Conservation (phyloP, 140 eudicot genomes). For the Cichorium intybus region DNA sequence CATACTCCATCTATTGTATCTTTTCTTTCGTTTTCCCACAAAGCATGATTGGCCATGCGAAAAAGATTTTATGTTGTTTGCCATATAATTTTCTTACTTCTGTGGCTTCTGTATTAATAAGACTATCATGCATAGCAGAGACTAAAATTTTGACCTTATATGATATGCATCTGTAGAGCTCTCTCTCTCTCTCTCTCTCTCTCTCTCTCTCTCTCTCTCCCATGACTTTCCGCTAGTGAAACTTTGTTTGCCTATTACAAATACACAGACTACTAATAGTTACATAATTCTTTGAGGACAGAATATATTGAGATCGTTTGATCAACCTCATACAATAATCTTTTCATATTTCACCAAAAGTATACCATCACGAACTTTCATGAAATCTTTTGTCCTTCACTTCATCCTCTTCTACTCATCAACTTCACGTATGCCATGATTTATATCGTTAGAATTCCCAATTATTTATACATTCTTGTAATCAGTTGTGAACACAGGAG, state of each 20-base stretch:
- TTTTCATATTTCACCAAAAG: slow-evolving; percentile 2
- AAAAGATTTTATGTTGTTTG: slow-evolving; percentile 12
- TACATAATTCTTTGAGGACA: neutral
- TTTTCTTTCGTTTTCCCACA: slow-evolving; percentile 16
- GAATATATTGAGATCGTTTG: neutral
- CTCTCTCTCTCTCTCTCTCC: neutral
- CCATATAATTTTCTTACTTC: slow-evolving; percentile 9
- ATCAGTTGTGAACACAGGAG: too few species aligned
- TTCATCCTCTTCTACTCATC: neutral
- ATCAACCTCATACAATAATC: slow-evolving; percentile 7
- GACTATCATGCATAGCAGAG: slow-evolving; percentile 8
- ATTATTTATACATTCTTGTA: neutral
- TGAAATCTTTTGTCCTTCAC: neutral
- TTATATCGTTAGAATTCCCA: neutral
- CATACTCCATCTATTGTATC: neutral
- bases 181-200: slow-evolving; percentile 1
- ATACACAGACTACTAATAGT: neutral
- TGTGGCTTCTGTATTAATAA: slow-evolving; percentile 1
- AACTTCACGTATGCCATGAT: neutral
- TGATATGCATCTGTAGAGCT: neutral
- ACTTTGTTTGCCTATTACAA: neutral
- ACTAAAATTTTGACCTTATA: neutral
- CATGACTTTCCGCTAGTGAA: neutral
- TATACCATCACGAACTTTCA: neutral
- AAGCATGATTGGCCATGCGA: slow-evolving; percentile 11